A percentile compares a stretch with the other conserved stretches of the same genome.
These are phyloP conservation scores for Aphanomyces euteiches DNA, from an alignment of 352 stramenopile species.

Conservation along the genomic window DNA sequence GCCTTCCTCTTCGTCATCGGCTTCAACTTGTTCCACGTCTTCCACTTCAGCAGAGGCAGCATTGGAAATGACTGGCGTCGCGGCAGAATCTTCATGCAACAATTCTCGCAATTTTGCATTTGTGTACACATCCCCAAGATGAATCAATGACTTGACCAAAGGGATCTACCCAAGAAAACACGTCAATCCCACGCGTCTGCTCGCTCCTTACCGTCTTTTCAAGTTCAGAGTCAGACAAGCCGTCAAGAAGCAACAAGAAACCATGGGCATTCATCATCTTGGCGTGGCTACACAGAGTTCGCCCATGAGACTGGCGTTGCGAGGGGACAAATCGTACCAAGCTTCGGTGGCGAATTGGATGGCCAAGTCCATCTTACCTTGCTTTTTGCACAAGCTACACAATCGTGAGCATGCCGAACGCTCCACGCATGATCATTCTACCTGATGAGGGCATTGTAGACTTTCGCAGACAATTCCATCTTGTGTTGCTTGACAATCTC, in stretches of 20 bases:
- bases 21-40: background rate
- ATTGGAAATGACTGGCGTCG: background rate
- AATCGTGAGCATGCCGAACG: background rate
- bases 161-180: slow-evolving; percentile 42
- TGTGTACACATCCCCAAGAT: slow-evolving; percentile 74
- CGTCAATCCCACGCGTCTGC: background rate
- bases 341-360: slow-evolving; percentile 62
- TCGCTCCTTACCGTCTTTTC: slow-evolving; percentile 44
- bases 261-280: slow-evolving; percentile 77
- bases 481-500: slow-evolving; percentile 46
- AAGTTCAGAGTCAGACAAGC: slow-evolving; percentile 55
- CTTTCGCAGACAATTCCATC: slow-evolving; percentile 60
- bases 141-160: slow-evolving; percentile 70
- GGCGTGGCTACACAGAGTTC: slow-evolving; percentile 30
- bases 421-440: slow-evolving; percentile 35
- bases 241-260: slow-evolving; percentile 54
- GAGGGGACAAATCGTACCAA: slow-evolving; percentile 29
- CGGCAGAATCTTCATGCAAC: slow-evolving; percentile 15
- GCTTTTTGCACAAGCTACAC: slow-evolving; percentile 38
- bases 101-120: slow-evolving; percentile 55
- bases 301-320: background rate
- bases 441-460: slow-evolving; percentile 66
- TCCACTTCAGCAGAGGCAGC: background rate
- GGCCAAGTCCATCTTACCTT: slow-evolving; percentile 55
- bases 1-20: background rate